Evolutionary conservation across 2,329 filamentous ascomycete species (phyloP).

Genomic region (Fusarium penzigii): DNA sequence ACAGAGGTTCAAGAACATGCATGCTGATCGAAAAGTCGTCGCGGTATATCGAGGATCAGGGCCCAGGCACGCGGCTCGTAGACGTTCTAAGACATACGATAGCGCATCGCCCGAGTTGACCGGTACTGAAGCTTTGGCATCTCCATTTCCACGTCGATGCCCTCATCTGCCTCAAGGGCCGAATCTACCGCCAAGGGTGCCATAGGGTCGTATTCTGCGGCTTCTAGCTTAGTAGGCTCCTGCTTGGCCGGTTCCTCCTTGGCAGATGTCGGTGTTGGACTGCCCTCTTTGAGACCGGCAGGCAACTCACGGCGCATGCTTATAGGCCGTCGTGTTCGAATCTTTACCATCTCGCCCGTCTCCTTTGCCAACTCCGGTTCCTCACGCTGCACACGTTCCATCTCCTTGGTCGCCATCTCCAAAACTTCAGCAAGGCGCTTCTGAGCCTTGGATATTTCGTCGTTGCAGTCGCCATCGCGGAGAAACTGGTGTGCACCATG

Average conservation of each 20-base stretch:
- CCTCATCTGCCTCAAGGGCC: constrained; percentile 44
- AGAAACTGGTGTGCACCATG: constrained; percentile 86
- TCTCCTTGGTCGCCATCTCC: constrained; percentile 60
- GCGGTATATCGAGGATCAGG: constrained; percentile 16
- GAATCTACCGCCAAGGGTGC: constrained; percentile 36
- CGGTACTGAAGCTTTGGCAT: constrained; percentile 43
- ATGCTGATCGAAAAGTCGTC: neutral
- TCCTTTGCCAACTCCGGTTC: constrained; percentile 47
- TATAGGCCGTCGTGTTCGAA: constrained; percentile 52
- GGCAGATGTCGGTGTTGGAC: constrained; percentile 8
- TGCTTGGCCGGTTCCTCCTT: constrained; percentile 26
- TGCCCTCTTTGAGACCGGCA: constrained; percentile 30
- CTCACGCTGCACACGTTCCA: constrained; percentile 56
- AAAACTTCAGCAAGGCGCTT: constrained; percentile 64
- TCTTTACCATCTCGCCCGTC: constrained; percentile 40
- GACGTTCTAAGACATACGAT: constrained; percentile 30
- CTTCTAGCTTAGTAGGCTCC: constrained; percentile 27
- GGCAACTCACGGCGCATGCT: constrained; percentile 52
- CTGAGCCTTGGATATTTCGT: constrained; percentile 71
- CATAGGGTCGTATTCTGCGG: constrained; percentile 20
- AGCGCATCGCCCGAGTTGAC: constrained; percentile 43
- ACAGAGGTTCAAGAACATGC: too few species aligned
- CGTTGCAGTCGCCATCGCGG: constrained; percentile 81
- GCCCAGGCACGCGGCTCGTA: constrained; percentile 21
- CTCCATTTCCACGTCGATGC: constrained; percentile 40